A percentile compares a stretch with the other conserved stretches of the same genome.
These are phyloP conservation scores for Carallia pectinifolia DNA, from an alignment of 345 rosid species.

Conservation along the genomic window DNA sequence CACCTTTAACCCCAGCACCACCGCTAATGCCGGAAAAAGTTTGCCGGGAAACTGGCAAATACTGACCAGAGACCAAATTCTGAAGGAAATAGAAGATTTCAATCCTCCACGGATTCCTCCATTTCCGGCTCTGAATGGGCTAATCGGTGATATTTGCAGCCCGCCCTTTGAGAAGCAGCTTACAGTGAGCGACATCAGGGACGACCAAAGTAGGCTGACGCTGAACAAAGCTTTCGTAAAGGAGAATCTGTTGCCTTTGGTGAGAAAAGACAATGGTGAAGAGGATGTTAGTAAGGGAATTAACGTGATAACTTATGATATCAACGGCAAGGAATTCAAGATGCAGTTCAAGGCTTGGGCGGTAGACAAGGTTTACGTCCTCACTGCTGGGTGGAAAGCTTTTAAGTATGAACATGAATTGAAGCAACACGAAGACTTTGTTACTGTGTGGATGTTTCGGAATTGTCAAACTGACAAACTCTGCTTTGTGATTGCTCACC, in stretches of 20 bases:
- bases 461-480: not conserved
- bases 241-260: not conserved
- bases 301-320: not conserved
- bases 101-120: not conserved
- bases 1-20: no score
- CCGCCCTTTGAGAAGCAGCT: conserved; percentile 10
- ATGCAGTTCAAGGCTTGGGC: conserved; percentile 9
- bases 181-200: conserved; percentile 11
- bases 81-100: not conserved
- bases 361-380: not conserved
- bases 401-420: not conserved
- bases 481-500: not conserved
- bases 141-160: not conserved
- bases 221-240: not conserved
- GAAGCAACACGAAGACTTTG: not conserved
- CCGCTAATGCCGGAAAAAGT: no score
- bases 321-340: not conserved
- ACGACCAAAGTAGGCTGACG: not conserved
- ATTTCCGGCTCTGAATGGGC: not conserved
- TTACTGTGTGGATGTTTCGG: conserved; percentile 15
- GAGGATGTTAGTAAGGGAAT: not conserved
- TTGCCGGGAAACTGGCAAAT: no score
- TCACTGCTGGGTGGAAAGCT: conserved; percentile 8
- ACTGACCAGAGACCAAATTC: no score
- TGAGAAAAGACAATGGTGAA: not conserved